Conservation (phyloP, 108 stramenopile genomes). For the Fistulifera solaris region DNA sequence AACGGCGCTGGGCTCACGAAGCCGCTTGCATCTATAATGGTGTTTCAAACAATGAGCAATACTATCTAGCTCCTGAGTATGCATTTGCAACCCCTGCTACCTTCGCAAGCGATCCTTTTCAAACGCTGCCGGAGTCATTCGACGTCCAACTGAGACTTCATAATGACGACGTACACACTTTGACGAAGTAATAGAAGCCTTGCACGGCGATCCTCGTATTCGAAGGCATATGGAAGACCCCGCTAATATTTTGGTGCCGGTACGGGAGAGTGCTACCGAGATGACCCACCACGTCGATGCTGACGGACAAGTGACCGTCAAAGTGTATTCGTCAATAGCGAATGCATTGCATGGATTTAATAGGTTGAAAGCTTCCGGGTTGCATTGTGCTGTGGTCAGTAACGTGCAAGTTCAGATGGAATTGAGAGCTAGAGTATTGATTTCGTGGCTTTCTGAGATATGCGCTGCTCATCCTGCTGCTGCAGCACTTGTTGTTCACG, state of each 20-base stretch:
- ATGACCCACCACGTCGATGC: conserved; percentile 77
- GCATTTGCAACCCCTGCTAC: conserved; percentile 14
- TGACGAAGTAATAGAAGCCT: conserved; percentile 87
- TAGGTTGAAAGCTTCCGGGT: conserved; percentile 52
- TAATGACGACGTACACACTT: conserved; percentile 97
- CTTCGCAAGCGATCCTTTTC: neutral
- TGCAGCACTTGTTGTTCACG: conserved; percentile 67
- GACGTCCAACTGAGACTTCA: conserved; percentile 68
- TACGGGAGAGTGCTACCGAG: conserved; percentile 31
- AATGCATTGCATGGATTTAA: conserved; percentile 59
- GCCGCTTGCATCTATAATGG: conserved; percentile 58
- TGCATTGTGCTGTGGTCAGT: conserved; percentile 72
- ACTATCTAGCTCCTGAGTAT: neutral
- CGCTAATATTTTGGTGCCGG: conserved; percentile 32
- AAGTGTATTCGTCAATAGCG: conserved; percentile 39
- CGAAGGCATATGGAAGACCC: conserved; percentile 6
- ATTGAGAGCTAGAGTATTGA: conserved; percentile 50
- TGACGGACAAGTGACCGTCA: conserved; percentile 75
- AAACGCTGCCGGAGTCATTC: conserved; percentile 33
- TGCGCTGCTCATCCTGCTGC: conserved; percentile 72
- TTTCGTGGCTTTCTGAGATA: conserved; percentile 71
- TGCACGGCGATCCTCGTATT: conserved; percentile 23
- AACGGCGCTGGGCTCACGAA: conserved; percentile 66
- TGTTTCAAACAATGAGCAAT: conserved; percentile 46
- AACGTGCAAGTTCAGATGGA: conserved; percentile 63